These are phyloP conservation scores for Penicillium canescens DNA, from an alignment of 495 filamentous ascomycete species.

Conservation along the genomic window DNA sequence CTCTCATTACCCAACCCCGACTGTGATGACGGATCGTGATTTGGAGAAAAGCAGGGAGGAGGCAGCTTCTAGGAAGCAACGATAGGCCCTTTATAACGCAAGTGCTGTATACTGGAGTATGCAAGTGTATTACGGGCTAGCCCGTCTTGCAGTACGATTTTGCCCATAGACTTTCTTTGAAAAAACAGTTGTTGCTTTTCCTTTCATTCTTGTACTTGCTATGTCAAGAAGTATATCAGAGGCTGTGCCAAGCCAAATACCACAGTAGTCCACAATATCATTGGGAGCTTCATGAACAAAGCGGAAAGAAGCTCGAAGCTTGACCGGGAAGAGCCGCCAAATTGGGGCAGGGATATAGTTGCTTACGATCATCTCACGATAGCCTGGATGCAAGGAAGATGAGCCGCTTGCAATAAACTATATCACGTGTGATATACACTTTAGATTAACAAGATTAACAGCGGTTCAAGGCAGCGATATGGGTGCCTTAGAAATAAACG, in stretches of 20 bases:
- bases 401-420: neutral
- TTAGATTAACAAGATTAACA: neutral
- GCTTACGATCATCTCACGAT: too few relatives aligned
- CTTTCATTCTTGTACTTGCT: too few relatives aligned
- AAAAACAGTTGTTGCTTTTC: too few relatives aligned
- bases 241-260: neutral
- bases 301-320: neutral
- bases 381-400: neutral
- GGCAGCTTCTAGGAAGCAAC: too few relatives aligned
- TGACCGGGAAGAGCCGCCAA: slow-evolving; percentile 1
- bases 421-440: neutral
- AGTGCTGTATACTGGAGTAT: too few relatives aligned
- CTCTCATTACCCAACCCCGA: too few relatives aligned
- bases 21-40: too few relatives aligned
- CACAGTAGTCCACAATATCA: slow-evolving; percentile 1
- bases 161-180: too few relatives aligned
- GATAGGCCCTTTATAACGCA: too few relatives aligned
- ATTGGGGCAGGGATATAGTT: neutral
- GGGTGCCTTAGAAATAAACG: neutral
- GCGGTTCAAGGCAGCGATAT: neutral
- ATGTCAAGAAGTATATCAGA: neutral
- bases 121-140: too few relatives aligned
- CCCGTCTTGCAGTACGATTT: too few relatives aligned
- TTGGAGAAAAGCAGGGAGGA: too few relatives aligned
- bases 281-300: neutral